phyloP scores from a whole-genome alignment of 306 rosid genomes.

The Vicia villosa region DNA sequence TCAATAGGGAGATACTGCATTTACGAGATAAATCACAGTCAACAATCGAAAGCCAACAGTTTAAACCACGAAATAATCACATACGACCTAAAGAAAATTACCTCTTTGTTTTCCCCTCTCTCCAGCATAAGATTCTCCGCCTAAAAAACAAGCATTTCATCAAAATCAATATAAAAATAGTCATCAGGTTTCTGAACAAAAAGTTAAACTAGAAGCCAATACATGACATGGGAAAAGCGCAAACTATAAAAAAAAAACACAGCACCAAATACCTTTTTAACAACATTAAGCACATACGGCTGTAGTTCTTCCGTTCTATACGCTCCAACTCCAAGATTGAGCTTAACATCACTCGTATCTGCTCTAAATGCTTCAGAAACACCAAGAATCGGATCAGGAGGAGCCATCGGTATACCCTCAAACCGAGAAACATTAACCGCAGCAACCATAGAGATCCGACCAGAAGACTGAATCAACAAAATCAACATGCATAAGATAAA shows the following conservation, averaged over 20 bases:
- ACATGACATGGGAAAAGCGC: neutral
- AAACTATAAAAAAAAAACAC: neutral
- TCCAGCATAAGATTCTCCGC: slow-evolving; percentile 89
- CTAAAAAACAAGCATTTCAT: slow-evolving; percentile 42
- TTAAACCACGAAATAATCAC: slow-evolving; percentile 27
- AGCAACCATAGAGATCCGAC: slow-evolving; percentile 74
- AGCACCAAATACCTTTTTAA: slow-evolving; percentile 65
- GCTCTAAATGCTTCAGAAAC: slow-evolving; percentile 97
- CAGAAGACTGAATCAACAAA: slow-evolving; percentile 54
- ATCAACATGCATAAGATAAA: slow-evolving; percentile 1
- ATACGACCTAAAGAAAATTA: slow-evolving; percentile 29
- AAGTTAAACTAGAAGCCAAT: slow-evolving; percentile 18
- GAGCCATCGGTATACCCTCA: slow-evolving; percentile 92
- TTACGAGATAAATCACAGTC: slow-evolving; percentile 27
- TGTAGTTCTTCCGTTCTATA: slow-evolving; percentile 85
- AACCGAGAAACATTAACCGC: slow-evolving; percentile 78
- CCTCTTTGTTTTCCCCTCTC: slow-evolving; percentile 97
- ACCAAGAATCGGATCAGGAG: slow-evolving; percentile 98
- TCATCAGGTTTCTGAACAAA: slow-evolving; percentile 2
- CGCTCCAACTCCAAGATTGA: slow-evolving; percentile 99
- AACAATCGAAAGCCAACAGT: slow-evolving; percentile 34
- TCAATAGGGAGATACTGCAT: slow-evolving; percentile 93
- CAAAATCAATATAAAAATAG: slow-evolving; percentile 16
- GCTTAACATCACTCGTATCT: slow-evolving; percentile 63
- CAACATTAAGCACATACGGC: slow-evolving; percentile 93